phyloP scores from a whole-genome alignment of 2,329 filamentous ascomycete genomes.

The Neopestalotiopsis sp. region DNA sequence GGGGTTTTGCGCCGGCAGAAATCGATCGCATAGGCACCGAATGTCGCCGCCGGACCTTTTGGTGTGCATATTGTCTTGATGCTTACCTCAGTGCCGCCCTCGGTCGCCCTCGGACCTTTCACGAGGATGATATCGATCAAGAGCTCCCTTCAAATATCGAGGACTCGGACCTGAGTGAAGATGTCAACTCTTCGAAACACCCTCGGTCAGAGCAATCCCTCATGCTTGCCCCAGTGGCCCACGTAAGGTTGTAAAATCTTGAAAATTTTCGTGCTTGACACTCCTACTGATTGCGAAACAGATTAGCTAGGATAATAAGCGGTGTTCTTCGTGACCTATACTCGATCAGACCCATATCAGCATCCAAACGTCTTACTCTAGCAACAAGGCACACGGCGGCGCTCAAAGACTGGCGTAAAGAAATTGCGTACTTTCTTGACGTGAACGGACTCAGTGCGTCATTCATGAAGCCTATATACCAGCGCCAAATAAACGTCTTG shows the following conservation, averaged over 20 bases:
- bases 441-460: slow-evolving; percentile 46
- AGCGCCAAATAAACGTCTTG: slow-evolving; percentile 44
- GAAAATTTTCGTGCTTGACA: neutral
- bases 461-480: slow-evolving; percentile 53
- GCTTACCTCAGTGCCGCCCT: slow-evolving; percentile 68
- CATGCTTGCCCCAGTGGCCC: slow-evolving; percentile 51
- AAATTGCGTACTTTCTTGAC: slow-evolving; percentile 49
- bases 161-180: slow-evolving; percentile 60
- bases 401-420: slow-evolving; percentile 50
- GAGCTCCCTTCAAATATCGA: slow-evolving; percentile 68
- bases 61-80: slow-evolving; percentile 69
- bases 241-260: slow-evolving; percentile 39
- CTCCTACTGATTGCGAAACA: neutral
- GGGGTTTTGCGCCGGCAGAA: slow-evolving; percentile 27
- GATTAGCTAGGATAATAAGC: slow-evolving; percentile 47
- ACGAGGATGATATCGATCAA: slow-evolving; percentile 71
- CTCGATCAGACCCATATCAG: slow-evolving; percentile 37
- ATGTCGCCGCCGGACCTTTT: slow-evolving; percentile 57
- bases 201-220: slow-evolving; percentile 29
- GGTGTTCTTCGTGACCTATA: slow-evolving; percentile 51
- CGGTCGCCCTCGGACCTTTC: slow-evolving; percentile 65
- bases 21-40: slow-evolving; percentile 63
- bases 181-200: slow-evolving; percentile 47
- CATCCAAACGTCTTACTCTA: slow-evolving; percentile 34
- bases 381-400: slow-evolving; percentile 47